Base-by-base conservation (phyloP, 805 yeast species). In the Kuraishia hungarica region DNA sequence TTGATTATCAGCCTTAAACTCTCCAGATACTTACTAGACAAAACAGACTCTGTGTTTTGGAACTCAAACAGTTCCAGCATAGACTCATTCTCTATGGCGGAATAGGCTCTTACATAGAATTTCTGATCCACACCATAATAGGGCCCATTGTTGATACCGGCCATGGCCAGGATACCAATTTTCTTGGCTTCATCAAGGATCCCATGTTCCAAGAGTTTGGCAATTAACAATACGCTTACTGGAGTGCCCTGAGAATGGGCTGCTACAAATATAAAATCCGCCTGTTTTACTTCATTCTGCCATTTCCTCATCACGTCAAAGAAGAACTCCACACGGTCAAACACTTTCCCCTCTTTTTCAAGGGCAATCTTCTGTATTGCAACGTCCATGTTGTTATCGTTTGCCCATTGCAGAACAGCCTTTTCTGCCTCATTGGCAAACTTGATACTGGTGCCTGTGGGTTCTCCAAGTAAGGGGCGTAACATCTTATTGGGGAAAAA, bases 181-280 rank as follows among this genome's bases (percentile, higher is more conserved):
- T 79, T 67, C 57, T 80, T 78, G 50, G 69, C 63, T 24, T 67
- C 65, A 19, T 75, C 64, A 11, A 81, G 74, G 8, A 70, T 59
- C 0, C 83, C 94, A 43, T 80, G 76, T 59, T 82, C 86, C 13
- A 93, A 78, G 48, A 93, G 74, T 60, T 79, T 78, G 0, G 96
- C 86, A n/a, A 91, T 70, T 28, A 93, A 67, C 35, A 89, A 84
- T 0, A 90, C 83, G 0, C 96, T 81, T 0, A 94, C 98, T 0
- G 97, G 97, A 51, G 93, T 85, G 0, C 99, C 99, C 68, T 93
- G 99, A 0, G 97, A 92, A 69, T 93, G 99, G 0, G 96, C 85
- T 1, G 97, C 97, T 58, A 93, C 80, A 65, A 86, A 90, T n/a
- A 93, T 81, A 59, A 87, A 86, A 68, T 93, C 98, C 0, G 97